phyloP scores from a whole-genome alignment of 768 basidiomycete genomes.

The Psilocybe tampanensis region DNA sequence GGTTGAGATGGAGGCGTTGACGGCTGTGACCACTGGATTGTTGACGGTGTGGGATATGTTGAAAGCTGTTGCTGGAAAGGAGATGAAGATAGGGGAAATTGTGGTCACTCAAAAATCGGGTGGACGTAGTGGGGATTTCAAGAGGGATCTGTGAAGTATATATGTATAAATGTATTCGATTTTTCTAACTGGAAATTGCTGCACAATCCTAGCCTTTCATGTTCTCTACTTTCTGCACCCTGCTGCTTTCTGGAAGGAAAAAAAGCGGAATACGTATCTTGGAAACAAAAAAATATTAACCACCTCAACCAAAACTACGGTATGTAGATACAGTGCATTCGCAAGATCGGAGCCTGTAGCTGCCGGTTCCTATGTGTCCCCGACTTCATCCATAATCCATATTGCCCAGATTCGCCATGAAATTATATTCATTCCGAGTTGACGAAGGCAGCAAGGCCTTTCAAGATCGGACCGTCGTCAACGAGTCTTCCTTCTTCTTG shows the following conservation, averaged over 20 bases:
- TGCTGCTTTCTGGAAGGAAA: too few species aligned
- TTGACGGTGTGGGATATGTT: constrained; percentile 95
- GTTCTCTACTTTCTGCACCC: too few species aligned
- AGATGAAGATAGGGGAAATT: constrained; percentile 79
- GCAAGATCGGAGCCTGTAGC: too few species aligned
- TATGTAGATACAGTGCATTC: too few species aligned
- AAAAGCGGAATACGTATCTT: too few species aligned
- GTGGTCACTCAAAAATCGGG: constrained; percentile 70
- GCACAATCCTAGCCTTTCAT: too few species aligned
- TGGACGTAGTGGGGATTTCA: constrained; percentile 75
- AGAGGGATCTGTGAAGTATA: not conserved
- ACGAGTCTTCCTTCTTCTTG: constrained; percentile 44
- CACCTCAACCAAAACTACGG: too few species aligned
- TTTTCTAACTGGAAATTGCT: too few species aligned
- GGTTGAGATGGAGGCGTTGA: constrained; percentile 93
- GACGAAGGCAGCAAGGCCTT: constrained; percentile 32
- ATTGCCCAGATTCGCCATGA: not conserved
- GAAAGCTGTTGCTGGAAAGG: constrained; percentile 85
- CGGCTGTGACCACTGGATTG: constrained; percentile 76
- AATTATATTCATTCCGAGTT: constrained; percentile 9
- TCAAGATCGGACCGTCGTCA: constrained; percentile 38
- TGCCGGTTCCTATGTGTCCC: too few species aligned
- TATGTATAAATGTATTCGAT: too few species aligned
- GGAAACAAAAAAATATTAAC: too few species aligned
- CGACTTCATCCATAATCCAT: too few species aligned